Evolutionary conservation across 2,329 filamentous ascomycete species (phyloP), one percentile per base, ranked within the genome.

Genomic region (Fusarium anthophilum): DNA sequence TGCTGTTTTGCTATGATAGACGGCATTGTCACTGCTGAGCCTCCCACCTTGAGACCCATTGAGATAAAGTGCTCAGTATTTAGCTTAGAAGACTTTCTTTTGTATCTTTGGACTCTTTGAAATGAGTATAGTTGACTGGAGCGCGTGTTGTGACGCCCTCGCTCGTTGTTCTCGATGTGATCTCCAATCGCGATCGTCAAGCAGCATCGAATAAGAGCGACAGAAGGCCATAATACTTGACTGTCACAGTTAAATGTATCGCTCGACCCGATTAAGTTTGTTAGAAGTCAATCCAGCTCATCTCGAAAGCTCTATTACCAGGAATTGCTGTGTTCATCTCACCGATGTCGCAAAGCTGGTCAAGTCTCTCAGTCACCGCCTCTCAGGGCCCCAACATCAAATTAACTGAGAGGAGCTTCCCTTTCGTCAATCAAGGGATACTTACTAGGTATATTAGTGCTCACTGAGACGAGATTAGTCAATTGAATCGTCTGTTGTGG

Each of bases 31-130:
- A 18, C 22, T 7, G 10, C 8, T 13, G 47, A 32, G 22, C 15
- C 15, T 18, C 17, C 4, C n/a, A 35, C 7, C 3, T 3, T 18
- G 5, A n/a, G 10, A 50, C 13, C 5, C 5, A 13, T 11, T 11
- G 17, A 8, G 4, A 24, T 15, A 8, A 6, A 24, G 0, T 24
- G 0, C n/a, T 11, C 8, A 0, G 0, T 6, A 3, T 4, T 4
- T 2, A 22, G 17, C 4, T 12, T 0, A 22, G 0, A 0, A 15
- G 8, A 6, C 13, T 15, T 17, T 0, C 0, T 13, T 17, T 3
- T 22, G 0, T 11, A 24, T 22, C 1, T 4, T 4, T 0, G 6
- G 6, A 15, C 4, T 20, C 2, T 11, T 20, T 17, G 2, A 13
- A 9, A 2, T 2, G 35, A 9, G n/a, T 28, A 17, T 0, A 13